Evolutionary conservation across 306 rosid genomes (phyloP).

Genomic region (Ammopiptanthus mongolicus): DNA sequence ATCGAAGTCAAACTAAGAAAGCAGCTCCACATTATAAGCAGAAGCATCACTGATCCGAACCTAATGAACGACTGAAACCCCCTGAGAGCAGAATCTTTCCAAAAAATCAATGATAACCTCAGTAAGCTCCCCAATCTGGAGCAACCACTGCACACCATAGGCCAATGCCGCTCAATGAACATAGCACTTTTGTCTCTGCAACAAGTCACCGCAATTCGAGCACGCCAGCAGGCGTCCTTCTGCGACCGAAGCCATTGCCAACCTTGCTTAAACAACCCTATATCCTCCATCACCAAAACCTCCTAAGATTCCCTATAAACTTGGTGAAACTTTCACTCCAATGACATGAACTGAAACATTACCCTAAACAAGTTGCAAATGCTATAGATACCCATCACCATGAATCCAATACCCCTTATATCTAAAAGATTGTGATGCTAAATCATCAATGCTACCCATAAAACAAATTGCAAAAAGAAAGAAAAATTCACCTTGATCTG

Average conservation of each 20-base stretch:
- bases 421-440: constrained; percentile 23
- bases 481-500: constrained; percentile 32
- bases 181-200: constrained; percentile 45
- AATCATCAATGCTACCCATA: constrained; percentile 56
- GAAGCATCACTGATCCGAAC: constrained; percentile 75
- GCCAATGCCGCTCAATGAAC: constrained; percentile 82
- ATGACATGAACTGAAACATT: constrained; percentile 4
- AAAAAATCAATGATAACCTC: constrained; percentile 43
- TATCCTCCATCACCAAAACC: constrained; percentile 72
- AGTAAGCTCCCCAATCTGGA: constrained; percentile 50
- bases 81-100: constrained; percentile 70
- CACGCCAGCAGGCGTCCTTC: constrained; percentile 53
- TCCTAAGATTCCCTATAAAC: constrained; percentile 24
- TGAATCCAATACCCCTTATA: constrained; percentile 25
- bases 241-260: constrained; percentile 82
- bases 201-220: constrained; percentile 30
- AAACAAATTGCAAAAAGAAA: background rate
- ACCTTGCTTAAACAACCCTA: constrained; percentile 74
- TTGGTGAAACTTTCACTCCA: constrained; percentile 14
- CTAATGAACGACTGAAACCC: constrained; percentile 66
- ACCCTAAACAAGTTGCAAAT: constrained; percentile 24
- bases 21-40: constrained; percentile 95
- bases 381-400: constrained; percentile 35
- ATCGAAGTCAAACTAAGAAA: constrained; percentile 89
- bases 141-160: constrained; percentile 64